Base-by-base conservation (phyloP, 805 yeast species). In the Millerozyma acaciae region DNA sequence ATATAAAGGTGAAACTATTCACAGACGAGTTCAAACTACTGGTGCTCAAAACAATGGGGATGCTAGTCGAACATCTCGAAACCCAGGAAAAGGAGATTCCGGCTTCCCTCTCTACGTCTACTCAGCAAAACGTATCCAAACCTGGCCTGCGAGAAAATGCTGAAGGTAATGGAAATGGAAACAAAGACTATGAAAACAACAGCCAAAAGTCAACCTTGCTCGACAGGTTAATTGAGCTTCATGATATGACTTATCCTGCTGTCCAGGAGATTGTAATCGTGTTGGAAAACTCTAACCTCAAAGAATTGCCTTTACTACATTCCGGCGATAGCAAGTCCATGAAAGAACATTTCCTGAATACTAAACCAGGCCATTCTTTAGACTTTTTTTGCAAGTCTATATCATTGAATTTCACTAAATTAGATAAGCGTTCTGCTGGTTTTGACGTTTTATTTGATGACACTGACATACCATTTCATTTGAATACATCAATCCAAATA, bases 381-480 rank as follows among this genome's bases (percentile, higher is more conserved):
- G 56, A 54, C 8, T 21, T 62, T 9, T 34, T 37, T 18, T 34
- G 49, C 14, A 59, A 57, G 30, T 45, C 60, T 1, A 32, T 51
- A 10, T 57, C 44, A 25, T 54, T 43, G 26, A 65, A 40, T 44
- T 47, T 40, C 31, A 42, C 30, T 34, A 43, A 51, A 34, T 26
- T 61, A 22, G 24, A 37, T 25, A 15, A 45, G 21, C 33, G 45
- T 38, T 24, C 66, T 30, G 69, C 72, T 4, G 73, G 72, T 1
- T 67, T 56, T 39, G 64, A 62, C 25, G 57, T 58, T 5, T 45
- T 63, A 12, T 67, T 66, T 42, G 52, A 59, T 30, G 25, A 35
- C 2, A 27, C 34, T 4, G 68, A 64, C 33, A 34, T 33, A 6
- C 71, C 72, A 2, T 39, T 63, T 15, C 65, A 65, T 27, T 38